Base-by-base conservation (phyloP, 2,329 filamentous ascomycete genomes). In the Ophiocordyceps camponoti-floridani region DNA sequence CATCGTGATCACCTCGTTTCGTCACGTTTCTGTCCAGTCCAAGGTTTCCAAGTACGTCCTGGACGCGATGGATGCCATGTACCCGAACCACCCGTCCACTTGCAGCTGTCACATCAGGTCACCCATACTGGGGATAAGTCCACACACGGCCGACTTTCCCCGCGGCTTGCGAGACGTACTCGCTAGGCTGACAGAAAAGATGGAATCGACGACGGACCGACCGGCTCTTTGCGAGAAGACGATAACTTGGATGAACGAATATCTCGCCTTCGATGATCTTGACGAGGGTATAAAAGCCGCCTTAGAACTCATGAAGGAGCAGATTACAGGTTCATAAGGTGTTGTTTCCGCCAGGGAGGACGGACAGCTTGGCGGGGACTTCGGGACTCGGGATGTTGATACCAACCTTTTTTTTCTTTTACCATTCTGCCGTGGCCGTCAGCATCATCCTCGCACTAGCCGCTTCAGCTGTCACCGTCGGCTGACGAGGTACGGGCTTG, bases 1-100 rank as follows among this genome's bases (percentile, higher is more conserved):
- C 61, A 68, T 82, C 54, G 73, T 93, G 64, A 82, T 94, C 50
- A 68, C 76, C 2, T 66, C 70, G 6, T 95, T 94, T 59, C 66
- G 70, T 18, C 65, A 75, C 38, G 66, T 87, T 28, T 72, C 78
- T 1, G 80, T 79, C 45, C 70, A 82, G 45, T 59, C 64, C 11
- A 79, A 65, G 54, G 75, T 95, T 38, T 64, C 88, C 37, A 72
- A 81, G 49, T 84, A 93, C 59, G 79, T 94, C 42, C 62, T 91
- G 40, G 70, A 75, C 42, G 66, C 66, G 38, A 73, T 94, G 64
- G 64, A 69, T 40, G 63, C 74, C 49, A 60, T 67, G 31, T 76
- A 73, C 50, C 75, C 83, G 2, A 66, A 70, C 41, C 70, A 77
- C 49, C 67, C 79, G 6, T 69, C 75, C 45, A 79, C 81, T 0